Percentiles rank a stretch among this genome's conserved stretches.
Conservation (phyloP, 2,329 filamentous ascomycete species). For the Thielaviopsis euricoi region DNA sequence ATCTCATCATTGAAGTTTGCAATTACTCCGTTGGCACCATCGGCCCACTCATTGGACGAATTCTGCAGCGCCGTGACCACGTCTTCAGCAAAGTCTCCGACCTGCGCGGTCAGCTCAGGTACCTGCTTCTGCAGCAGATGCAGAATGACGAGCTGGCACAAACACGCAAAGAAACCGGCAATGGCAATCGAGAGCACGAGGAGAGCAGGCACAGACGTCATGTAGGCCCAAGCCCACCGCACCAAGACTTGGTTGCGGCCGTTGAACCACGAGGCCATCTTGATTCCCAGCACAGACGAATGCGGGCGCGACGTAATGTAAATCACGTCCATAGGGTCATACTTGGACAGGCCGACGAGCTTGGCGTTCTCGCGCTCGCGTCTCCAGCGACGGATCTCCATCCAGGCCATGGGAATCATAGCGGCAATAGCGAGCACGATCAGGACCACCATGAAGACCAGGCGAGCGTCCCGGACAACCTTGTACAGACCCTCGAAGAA, state of each 20-base stretch:
- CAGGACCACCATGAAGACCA: conserved; percentile 61
- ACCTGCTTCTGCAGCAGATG: conserved; percentile 56
- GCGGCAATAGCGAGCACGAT: conserved; percentile 52
- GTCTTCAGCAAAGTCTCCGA: conserved; percentile 63
- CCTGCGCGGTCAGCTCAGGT: conserved; percentile 55
- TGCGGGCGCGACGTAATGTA: conserved; percentile 75
- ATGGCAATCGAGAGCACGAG: conserved; percentile 71
- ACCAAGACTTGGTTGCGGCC: conserved; percentile 49
- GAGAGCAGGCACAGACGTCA: conserved; percentile 70
- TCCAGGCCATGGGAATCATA: conserved; percentile 63
- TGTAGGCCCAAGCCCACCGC: conserved; percentile 74
- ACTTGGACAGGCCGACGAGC: conserved; percentile 46
- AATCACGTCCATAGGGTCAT: conserved; percentile 73
- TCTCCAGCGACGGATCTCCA: conserved; percentile 64
- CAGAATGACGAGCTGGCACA: conserved; percentile 71
- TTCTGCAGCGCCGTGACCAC: conserved; percentile 58
- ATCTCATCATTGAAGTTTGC: conserved; percentile 54
- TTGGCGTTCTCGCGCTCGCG: conserved; percentile 52
- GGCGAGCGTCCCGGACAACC: conserved; percentile 51
- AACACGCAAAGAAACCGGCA: conserved; percentile 65
- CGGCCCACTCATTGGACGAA: conserved; percentile 61
- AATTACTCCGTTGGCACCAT: conserved; percentile 59
- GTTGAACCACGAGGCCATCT: conserved; percentile 47
- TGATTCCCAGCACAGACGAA: conserved; percentile 56
- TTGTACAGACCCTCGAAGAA: conserved; percentile 65